These are phyloP conservation scores for Ulmus americana DNA, from an alignment of 331 rosid species.

Conservation along the genomic window DNA sequence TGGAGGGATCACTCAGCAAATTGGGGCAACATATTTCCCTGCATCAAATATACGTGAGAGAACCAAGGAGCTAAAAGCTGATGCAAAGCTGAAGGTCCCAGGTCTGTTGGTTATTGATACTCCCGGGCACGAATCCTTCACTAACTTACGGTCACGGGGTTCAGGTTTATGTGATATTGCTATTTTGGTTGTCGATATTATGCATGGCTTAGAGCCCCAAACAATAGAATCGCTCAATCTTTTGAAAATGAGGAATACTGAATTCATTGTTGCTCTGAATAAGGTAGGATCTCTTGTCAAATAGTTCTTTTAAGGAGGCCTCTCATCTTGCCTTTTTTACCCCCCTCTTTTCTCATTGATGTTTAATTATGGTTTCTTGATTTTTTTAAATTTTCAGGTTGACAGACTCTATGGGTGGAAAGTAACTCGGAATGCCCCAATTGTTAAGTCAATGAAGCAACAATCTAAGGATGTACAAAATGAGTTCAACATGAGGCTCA, in stretches of 20 bases:
- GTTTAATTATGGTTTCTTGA: conserved; percentile 1
- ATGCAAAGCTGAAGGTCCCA: conserved; percentile 85
- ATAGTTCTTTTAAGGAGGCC: not conserved
- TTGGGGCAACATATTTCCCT: conserved; percentile 95
- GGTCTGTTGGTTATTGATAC: conserved; percentile 89
- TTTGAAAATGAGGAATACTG: conserved; percentile 86
- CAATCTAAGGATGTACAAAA: conserved; percentile 80
- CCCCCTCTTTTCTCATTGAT: conserved; percentile 2
- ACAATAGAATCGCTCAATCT: conserved; percentile 86
- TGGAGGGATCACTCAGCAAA: conserved; percentile 99
- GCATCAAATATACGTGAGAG: conserved; percentile 85
- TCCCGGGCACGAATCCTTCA: conserved; percentile 84
- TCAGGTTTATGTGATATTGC: conserved; percentile 92
- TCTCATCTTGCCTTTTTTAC: not conserved
- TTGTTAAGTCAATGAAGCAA: conserved; percentile 67
- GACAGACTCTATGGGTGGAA: conserved; percentile 98
- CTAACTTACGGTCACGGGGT: conserved; percentile 85
- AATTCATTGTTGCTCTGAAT: conserved; percentile 80
- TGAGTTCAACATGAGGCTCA: conserved; percentile 76
- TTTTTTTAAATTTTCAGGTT: conserved; percentile 46
- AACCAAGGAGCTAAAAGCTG: conserved; percentile 87
- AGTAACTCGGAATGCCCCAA: conserved; percentile 63
- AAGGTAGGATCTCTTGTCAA: conserved; percentile 47
- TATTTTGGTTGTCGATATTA: conserved; percentile 84
- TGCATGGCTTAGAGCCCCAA: conserved; percentile 93